Base-by-base conservation (phyloP, 1,139 yeast genomes). In the Debaryomycetaceae sp. region DNA sequence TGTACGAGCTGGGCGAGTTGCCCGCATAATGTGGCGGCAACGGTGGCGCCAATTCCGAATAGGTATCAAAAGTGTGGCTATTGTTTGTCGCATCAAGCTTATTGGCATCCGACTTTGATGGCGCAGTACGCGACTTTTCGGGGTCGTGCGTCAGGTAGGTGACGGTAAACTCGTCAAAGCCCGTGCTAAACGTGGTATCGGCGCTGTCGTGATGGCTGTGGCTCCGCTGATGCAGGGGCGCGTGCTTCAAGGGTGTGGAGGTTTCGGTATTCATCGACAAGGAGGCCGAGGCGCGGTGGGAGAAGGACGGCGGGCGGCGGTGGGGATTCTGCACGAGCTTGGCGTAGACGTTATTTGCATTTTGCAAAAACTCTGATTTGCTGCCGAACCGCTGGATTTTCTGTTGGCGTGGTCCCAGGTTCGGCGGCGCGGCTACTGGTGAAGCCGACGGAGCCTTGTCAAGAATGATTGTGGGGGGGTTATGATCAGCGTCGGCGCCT, bases 221-320 rank as follows among this genome's bases (percentile, higher is more conserved):
- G n/a, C n/a, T n/a, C n/a, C n/a, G n/a, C n/a, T n/a, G n/a, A n/a
- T n/a, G n/a, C n/a, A n/a, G n/a, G n/a, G n/a, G n/a, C n/a, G n/a
- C n/a, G n/a, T n/a, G n/a, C n/a, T n/a, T n/a, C 30, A 55, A 56
- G 0, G 67, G 67, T 1, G 68, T 60, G 2, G 66, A 60, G 3
- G 66, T 60, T 7, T 60, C 58, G 1, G 63, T 59, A 1, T 55
- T 37, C 22, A 39, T 45, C 5, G 43, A 29, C 23, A 34, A 36
- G 4, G 44, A 39, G 13, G 34, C 28, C 1, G 40, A 35, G 7
- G 36, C 10, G 20, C 10, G 6, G 23, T 40, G 47, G 6, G 43
- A 29, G 23, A 34, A 36, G 4, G 44, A 39, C 13, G 34, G 29
- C 1, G 40, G 35, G 7, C 37, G 6, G 20, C 10, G 6, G 20